Percentiles rank a stretch among this genome's conserved stretches.
phyloP scores from a whole-genome alignment of 2,329 filamentous ascomycete species.

The Aureobasidium sp. region DNA sequence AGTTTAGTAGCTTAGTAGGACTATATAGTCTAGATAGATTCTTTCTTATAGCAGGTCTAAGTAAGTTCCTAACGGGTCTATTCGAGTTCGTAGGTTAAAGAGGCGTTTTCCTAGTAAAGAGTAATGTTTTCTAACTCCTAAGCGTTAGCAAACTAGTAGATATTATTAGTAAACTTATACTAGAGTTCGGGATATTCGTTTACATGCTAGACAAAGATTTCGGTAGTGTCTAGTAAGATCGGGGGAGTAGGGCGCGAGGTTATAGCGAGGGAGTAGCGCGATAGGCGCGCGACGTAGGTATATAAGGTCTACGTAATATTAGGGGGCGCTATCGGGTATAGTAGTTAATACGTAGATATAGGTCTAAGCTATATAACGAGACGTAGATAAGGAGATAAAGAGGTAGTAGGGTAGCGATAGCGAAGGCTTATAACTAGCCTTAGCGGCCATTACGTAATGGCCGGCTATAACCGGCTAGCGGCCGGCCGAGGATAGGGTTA shows the following conservation, averaged over 20 bases:
- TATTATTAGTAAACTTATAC: background rate
- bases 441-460: no score
- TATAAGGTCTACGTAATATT: background rate
- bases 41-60: background rate
- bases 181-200: background rate
- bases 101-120: background rate
- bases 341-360: no score
- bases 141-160: background rate
- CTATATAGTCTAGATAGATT: background rate
- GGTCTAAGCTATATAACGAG: no score
- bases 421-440: no score
- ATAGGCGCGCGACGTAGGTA: background rate
- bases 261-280: background rate
- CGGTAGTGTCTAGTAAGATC: background rate
- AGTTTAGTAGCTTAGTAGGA: background rate
- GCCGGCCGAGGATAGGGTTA: no score
- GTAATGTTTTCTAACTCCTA: background rate
- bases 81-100: background rate
- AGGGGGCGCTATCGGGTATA: no score
- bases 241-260: background rate
- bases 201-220: background rate
- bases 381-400: no score
- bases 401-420: no score
- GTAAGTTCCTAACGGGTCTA: background rate
- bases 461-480: no score